Evolutionary conservation across 331 rosid genomes (phyloP).

Genomic region (Erythrophleum ivorense): DNA sequence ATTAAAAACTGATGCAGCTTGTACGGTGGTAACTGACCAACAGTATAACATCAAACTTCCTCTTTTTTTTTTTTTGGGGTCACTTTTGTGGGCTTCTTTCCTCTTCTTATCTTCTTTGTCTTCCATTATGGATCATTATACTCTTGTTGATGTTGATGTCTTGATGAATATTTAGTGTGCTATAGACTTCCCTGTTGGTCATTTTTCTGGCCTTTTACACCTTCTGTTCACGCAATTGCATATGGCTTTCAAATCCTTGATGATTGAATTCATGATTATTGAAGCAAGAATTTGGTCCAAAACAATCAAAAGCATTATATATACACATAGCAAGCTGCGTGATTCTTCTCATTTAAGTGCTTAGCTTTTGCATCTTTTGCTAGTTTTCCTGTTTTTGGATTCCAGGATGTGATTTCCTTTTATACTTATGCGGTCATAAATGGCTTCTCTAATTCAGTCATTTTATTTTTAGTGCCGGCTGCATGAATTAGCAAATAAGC

Average conservation of each 20-base stretch:
- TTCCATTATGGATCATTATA: background rate
- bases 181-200: background rate
- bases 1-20: background rate
- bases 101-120: background rate
- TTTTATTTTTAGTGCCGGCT: conserved; percentile 67
- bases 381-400: background rate
- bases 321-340: background rate
- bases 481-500: conserved; percentile 93
- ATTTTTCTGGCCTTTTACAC: background rate
- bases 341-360: background rate
- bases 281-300: conserved; percentile 6
- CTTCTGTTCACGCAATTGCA: background rate
- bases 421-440: background rate
- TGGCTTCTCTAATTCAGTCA: conserved; percentile 31
- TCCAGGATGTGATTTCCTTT: conserved; percentile 29
- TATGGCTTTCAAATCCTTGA: conserved; percentile 19
- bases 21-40: background rate
- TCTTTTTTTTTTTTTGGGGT: background rate
- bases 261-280: background rate
- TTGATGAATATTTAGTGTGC: background rate
- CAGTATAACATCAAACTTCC: background rate
- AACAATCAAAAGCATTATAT: background rate
- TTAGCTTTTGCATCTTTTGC: conserved; percentile 7
- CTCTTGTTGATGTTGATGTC: background rate
- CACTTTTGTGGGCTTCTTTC: background rate